Base-by-base conservation (phyloP, 495 filamentous ascomycete genomes). In the Penicillium chermesinum region DNA sequence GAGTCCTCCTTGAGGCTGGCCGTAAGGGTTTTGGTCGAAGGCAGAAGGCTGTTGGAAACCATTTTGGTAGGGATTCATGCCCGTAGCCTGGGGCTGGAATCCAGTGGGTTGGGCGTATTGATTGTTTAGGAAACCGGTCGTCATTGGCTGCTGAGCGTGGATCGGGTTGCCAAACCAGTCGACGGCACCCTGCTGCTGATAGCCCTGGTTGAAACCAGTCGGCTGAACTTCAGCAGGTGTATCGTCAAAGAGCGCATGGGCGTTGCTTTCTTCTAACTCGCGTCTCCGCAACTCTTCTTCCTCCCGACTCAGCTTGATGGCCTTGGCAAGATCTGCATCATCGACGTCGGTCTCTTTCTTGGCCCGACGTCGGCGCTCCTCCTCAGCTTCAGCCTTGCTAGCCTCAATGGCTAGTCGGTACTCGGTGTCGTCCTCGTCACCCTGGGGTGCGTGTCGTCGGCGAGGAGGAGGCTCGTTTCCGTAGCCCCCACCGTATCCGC, bases 81-180 rank as follows among this genome's bases (percentile, higher is more conserved):
- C 87, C 8, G 83, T 86, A 21, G 70, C 69, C 61, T 87, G 84
- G 32, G 56, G 58, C 53, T 82, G 79, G 57, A 83, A 82, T 13
- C 77, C 82, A 19, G 80, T 83, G 4, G 79, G 79, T 55, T 86
- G 83, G 20, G 87, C 85, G 61, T 95, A 96, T 38, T 88, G 82
- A 62, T 85, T 89, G 68, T 86, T 86, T 53, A 96, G 70, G 62
- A 83, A 96, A 15, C 90, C 94, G 7, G 94, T 86, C 30, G 72
- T 88, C 55, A 83, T 81, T 42, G 90, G 85, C 41, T 83, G 78
- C 58, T 88, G 84, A 55, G 80, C 75, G 57, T 80, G 78, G 49
- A 96, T 83, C 13, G 88, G 89, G 68, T 99, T 99, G 19, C 91
- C 94, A 49, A 89, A 90, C 82, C 91, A 96, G 65, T 99, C 94